A percentile compares a stretch with the other conserved stretches of the same genome.
These are phyloP conservation scores for Boechera retrofracta DNA, from an alignment of 345 rosid species.

Conservation along the genomic window DNA sequence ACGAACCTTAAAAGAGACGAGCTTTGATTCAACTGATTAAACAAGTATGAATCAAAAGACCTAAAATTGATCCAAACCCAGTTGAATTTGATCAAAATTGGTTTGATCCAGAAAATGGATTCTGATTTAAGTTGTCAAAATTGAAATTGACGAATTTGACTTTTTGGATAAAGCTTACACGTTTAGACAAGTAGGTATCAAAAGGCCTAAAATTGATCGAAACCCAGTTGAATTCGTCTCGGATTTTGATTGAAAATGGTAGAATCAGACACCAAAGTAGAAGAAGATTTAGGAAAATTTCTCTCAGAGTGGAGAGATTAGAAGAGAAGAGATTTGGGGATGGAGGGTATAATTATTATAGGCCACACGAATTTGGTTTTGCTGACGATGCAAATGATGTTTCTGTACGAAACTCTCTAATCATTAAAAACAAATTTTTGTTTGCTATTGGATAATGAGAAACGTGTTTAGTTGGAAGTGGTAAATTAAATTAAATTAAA, in stretches of 20 bases:
- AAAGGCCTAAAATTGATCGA: slow-evolving; percentile 22
- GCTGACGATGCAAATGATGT: slow-evolving; percentile 27
- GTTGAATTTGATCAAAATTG: slow-evolving; percentile 8
- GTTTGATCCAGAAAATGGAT: background rate
- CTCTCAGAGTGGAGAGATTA: background rate
- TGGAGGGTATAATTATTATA: slow-evolving; percentile 9
- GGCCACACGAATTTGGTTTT: slow-evolving; percentile 30
- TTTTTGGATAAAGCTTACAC: slow-evolving; percentile 1
- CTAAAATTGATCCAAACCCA: slow-evolving; percentile 24
- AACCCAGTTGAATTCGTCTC: background rate
- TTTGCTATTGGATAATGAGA: slow-evolving; percentile 3
- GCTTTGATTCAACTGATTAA: background rate
- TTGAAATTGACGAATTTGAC: background rate
- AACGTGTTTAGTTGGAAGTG: slow-evolving; percentile 10
- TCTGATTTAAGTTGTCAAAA: background rate
- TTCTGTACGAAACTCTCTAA: slow-evolving; percentile 34
- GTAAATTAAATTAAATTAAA: background rate
- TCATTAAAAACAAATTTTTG: background rate
- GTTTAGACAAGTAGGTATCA: slow-evolving; percentile 4
- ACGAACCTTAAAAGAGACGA: slow-evolving; percentile 11
- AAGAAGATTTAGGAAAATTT: background rate
- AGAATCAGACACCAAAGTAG: background rate
- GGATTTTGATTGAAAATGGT: background rate
- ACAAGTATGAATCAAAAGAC: slow-evolving; percentile 8
- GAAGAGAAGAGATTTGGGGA: slow-evolving; percentile 1